Evolutionary conservation across 2,329 filamentous ascomycete species (phyloP).

Genomic region (Plenodomus biglobosus): DNA sequence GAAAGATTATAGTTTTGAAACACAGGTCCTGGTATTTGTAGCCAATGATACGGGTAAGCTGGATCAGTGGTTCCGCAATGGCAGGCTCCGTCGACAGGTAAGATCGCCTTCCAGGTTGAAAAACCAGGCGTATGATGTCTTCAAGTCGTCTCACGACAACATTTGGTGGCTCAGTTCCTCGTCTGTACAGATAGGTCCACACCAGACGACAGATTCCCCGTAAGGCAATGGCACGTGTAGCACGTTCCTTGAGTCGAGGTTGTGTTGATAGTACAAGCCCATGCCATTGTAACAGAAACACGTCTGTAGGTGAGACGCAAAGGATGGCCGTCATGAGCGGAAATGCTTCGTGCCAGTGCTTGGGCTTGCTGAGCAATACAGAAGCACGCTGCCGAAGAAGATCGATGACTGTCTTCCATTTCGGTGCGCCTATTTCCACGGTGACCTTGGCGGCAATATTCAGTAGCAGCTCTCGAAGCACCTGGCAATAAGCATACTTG

Average conservation of each 20-base stretch:
- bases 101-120: slow-evolving; percentile 77
- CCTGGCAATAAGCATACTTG: slow-evolving; percentile 92
- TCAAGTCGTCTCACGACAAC: slow-evolving; percentile 78
- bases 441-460: slow-evolving; percentile 81
- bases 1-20: slow-evolving; percentile 91
- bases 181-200: slow-evolving; percentile 91
- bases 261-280: slow-evolving; percentile 76
- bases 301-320: slow-evolving; percentile 83
- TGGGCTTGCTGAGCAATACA: slow-evolving; percentile 86
- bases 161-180: slow-evolving; percentile 67
- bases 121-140: slow-evolving; percentile 80
- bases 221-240: slow-evolving; percentile 74
- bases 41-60: slow-evolving; percentile 91
- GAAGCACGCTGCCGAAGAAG: slow-evolving; percentile 75
- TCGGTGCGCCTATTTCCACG: slow-evolving; percentile 74
- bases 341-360: slow-evolving; percentile 88
- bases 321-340: slow-evolving; percentile 84
- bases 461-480: slow-evolving; percentile 82
- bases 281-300: slow-evolving; percentile 83
- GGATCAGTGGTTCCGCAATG: slow-evolving; percentile 87
- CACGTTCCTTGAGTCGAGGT: slow-evolving; percentile 79
- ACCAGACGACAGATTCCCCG: slow-evolving; percentile 87
- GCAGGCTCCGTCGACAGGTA: slow-evolving; percentile 79
- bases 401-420: slow-evolving; percentile 84
- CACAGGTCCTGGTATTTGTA: slow-evolving; percentile 93